These are phyloP conservation scores for Eucalyptus guilfoylei DNA, from an alignment of 345 rosid genomes.

Conservation along the genomic window DNA sequence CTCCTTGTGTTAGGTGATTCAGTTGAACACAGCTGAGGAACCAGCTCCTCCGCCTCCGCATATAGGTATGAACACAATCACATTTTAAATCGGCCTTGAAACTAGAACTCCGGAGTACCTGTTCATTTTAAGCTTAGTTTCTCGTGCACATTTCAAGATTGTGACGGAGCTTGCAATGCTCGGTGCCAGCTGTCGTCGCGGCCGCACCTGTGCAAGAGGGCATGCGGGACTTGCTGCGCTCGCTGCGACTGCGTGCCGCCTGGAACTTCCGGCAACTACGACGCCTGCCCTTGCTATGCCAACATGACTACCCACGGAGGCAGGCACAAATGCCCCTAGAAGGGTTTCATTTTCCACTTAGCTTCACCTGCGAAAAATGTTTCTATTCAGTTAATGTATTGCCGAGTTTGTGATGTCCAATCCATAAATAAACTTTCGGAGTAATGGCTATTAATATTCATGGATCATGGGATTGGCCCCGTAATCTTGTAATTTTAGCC, in stretches of 20 bases:
- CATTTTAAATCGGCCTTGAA: not conserved
- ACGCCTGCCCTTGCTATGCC: conserved; percentile 57
- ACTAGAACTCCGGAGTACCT: not conserved
- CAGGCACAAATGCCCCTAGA: not conserved
- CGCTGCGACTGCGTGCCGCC: conserved; percentile 76
- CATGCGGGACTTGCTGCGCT: conserved; percentile 64
- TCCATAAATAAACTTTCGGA: not conserved
- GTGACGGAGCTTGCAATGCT: not conserved
- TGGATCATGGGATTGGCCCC: not conserved
- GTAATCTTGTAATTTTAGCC: not conserved
- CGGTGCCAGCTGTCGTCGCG: conserved; percentile 20
- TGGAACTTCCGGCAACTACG: conserved; percentile 55
- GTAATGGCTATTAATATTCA: not conserved
- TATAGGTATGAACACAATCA: not conserved
- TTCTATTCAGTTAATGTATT: not conserved
- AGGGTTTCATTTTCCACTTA: not conserved
- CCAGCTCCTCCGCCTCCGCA: not conserved
- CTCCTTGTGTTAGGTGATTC: not conserved
- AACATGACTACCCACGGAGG: not conserved
- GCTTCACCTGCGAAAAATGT: not conserved
- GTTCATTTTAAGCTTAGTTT: not conserved
- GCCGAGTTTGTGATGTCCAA: not conserved
- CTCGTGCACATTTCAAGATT: not conserved
- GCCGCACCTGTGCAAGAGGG: conserved; percentile 50
- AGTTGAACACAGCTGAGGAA: not conserved